Base-by-base conservation (phyloP, 2,329 filamentous ascomycete genomes). In the Daldinia eschscholtzii region DNA sequence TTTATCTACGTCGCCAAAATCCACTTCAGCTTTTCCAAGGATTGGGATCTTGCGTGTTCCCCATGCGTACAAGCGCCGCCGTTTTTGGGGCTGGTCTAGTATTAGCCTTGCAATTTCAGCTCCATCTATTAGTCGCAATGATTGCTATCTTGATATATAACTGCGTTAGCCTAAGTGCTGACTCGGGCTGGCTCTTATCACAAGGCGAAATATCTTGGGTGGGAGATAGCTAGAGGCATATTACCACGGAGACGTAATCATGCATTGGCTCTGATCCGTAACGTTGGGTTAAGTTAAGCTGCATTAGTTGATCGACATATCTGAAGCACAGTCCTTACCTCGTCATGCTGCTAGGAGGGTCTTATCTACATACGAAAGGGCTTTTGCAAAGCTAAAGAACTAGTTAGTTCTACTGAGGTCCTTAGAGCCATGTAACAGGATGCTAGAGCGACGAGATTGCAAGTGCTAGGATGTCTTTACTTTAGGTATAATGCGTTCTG, bases 11-110 rank as follows among this genome's bases (percentile, higher is more conserved):
- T 48, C 15, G 46, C 26, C 46, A 52, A 52, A 7, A 30, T 28
- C 46, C 48, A 42, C 55, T 56, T 26, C 57, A 61, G 61, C 65
- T 62, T 50, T 55, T 64, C 57, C 57, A 26, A 28, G 15, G 23
- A 28, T 50, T 53, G 12, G 12, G 12, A 30, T 42, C 23, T 30
- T 6, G 53, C 35, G 18, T 56, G 18, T 58, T 58, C 48, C 50
- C 60, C 62, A 52, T 60, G 39, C 58, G 23, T 55, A 37, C 52
- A 55, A 55, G 53, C 61, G 46, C 46, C 58, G 37, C 41, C 57
- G 52, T 33, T 68, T 68, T 42, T 57, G 65, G 53, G 33, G 52
- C 39, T 48, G 20, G n/a, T 39, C 18, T 28, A 59, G 35, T 26
- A 7, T 2, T 13, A 52, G 53, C 28, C 48, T 41, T 37, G 60